These are phyloP conservation scores for Pseudonitzschia pungens DNA, from an alignment of 108 stramenopile species.

Conservation along the genomic window DNA sequence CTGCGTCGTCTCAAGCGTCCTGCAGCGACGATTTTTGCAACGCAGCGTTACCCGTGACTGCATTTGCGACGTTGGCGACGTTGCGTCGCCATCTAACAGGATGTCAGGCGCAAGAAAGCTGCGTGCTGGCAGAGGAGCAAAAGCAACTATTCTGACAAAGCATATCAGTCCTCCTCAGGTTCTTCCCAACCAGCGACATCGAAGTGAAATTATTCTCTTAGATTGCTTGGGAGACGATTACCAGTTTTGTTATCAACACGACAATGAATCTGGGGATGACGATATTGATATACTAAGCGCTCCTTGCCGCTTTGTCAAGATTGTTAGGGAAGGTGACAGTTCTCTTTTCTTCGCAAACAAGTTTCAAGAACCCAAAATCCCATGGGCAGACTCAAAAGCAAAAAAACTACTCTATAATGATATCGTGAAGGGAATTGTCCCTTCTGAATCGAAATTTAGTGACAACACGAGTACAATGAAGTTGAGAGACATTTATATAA, in stretches of 20 bases:
- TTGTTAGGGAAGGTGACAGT: no score
- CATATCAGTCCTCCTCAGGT: neutral
- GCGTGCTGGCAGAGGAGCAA: no score
- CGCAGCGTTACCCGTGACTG: no score
- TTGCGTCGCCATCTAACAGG: no score
- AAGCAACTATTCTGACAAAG: neutral
- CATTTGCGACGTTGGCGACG: no score
- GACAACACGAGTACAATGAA: neutral
- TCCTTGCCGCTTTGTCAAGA: neutral
- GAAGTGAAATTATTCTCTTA: neutral
- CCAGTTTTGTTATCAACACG: neutral
- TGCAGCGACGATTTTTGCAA: no score
- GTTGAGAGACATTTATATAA: neutral
- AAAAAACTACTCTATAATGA: slow-evolving; percentile 6
- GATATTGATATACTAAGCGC: neutral
- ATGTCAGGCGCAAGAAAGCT: no score
- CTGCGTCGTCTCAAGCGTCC: no score
- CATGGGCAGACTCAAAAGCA: slow-evolving; percentile 3
- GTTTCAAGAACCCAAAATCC: slow-evolving; percentile 17
- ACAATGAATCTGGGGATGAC: no score
- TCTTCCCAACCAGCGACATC: neutral
- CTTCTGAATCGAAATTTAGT: neutral
- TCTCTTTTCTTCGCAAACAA: no score
- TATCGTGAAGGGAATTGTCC: neutral
- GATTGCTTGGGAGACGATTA: neutral